Conservation (phyloP, 257 asterid genomes). For the Ligustrum vulgare region DNA sequence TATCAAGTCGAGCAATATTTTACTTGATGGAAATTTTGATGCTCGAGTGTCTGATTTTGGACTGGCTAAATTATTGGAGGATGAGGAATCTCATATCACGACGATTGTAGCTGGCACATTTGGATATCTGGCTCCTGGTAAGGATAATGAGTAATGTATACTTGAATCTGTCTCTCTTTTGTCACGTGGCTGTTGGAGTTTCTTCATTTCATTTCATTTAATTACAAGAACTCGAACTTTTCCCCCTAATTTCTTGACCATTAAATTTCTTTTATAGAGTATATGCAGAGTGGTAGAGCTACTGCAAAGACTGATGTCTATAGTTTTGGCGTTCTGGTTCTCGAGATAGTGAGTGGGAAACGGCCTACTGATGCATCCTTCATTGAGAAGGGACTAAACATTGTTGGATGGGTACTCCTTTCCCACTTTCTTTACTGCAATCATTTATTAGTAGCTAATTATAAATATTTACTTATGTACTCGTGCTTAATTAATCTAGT, state of each 20-base stretch:
- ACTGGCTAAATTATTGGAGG: constrained; percentile 84
- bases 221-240: constrained; percentile 5
- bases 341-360: constrained; percentile 69
- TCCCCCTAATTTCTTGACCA: constrained; percentile 11
- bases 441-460: constrained; percentile 3
- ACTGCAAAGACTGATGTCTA: constrained; percentile 85
- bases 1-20: constrained; percentile 90
- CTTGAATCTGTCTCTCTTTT: background rate
- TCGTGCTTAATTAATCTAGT: background rate
- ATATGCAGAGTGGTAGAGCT: constrained; percentile 94
- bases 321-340: constrained; percentile 82
- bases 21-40: constrained; percentile 83
- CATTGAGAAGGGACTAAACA: constrained; percentile 81
- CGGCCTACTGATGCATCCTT: constrained; percentile 82
- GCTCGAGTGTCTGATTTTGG: constrained; percentile 97
- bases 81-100: constrained; percentile 94
- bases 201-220: background rate
- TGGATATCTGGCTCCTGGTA: constrained; percentile 97
- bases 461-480: background rate
- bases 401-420: constrained; percentile 76
- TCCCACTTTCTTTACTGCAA: background rate
- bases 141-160: constrained; percentile 9
- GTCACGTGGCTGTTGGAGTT: background rate
- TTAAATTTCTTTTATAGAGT: constrained; percentile 44
- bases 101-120: constrained; percentile 97